Conservation (phyloP, 1,284 basidiomycete genomes). For the Puccinia horiana region DNA sequence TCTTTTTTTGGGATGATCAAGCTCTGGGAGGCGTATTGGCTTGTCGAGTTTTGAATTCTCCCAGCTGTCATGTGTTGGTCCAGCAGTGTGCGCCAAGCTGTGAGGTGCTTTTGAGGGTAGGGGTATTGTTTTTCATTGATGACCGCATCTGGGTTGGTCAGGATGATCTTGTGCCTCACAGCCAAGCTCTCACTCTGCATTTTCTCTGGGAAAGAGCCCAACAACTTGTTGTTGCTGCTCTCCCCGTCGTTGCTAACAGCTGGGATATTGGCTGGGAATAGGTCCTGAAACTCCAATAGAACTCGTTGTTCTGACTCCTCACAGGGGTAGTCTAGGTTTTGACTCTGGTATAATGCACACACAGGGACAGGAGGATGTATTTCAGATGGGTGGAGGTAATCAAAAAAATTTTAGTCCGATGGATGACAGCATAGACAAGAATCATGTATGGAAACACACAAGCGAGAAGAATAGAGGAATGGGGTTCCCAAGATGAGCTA, state of each 20-base stretch:
- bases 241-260: not conserved
- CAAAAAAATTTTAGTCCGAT: too few relatives aligned
- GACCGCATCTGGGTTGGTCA: not conserved
- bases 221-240: not conserved
- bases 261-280: not conserved
- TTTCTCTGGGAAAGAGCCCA: not conserved
- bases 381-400: not conserved
- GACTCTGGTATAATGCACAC: too few relatives aligned
- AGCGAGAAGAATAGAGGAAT: not conserved
- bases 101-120: not conserved
- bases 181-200: not conserved
- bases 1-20: too few relatives aligned
- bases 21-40: too few relatives aligned
- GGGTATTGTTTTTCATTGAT: not conserved
- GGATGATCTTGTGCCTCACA: not conserved
- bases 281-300: not conserved
- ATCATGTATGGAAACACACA: not conserved
- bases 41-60: too few relatives aligned
- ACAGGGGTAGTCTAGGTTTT: not conserved
- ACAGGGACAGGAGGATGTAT: not conserved
- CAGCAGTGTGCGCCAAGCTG: not conserved
- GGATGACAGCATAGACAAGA: not conserved
- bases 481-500: conserved; percentile 10
- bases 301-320: not conserved
- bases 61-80: too few relatives aligned